Conservation (phyloP, 2,329 filamentous ascomycete species). For the Gnomoniopsis smithogilvyi region DNA sequence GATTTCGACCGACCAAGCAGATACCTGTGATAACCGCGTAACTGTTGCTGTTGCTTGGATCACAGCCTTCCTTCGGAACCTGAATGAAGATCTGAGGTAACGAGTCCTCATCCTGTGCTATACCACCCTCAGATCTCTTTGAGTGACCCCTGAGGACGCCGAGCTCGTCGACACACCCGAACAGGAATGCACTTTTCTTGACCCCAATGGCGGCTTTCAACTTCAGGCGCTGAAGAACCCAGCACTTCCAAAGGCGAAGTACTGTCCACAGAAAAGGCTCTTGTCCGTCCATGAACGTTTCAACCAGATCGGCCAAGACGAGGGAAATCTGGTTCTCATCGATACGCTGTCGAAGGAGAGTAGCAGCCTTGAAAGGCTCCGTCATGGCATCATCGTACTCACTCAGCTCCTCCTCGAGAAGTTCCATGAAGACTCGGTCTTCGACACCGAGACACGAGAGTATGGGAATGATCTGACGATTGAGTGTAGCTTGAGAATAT, state of each 20-base stretch:
- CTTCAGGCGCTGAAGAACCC: slow-evolving; percentile 85
- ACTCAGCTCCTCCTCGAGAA: slow-evolving; percentile 65
- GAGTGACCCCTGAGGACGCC: slow-evolving; percentile 69
- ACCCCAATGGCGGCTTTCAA: slow-evolving; percentile 87
- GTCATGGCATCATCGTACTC: slow-evolving; percentile 69
- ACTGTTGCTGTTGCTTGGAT: slow-evolving; percentile 46
- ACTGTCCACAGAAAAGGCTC: slow-evolving; percentile 84
- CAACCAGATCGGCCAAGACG: slow-evolving; percentile 70
- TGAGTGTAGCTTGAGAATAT: slow-evolving; percentile 75
- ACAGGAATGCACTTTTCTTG: slow-evolving; percentile 78
- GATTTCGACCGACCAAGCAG: slow-evolving; percentile 86
- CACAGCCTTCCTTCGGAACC: slow-evolving; percentile 47
- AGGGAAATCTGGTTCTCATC: slow-evolving; percentile 84
- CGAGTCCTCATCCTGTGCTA: slow-evolving; percentile 31
- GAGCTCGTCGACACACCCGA: slow-evolving; percentile 88
- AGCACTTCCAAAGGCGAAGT: slow-evolving; percentile 80
- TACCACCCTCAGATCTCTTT: slow-evolving; percentile 35
- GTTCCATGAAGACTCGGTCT: slow-evolving; percentile 61
- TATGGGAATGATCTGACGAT: slow-evolving; percentile 87
- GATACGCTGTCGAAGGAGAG: slow-evolving; percentile 69
- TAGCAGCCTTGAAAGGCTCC: slow-evolving; percentile 60
- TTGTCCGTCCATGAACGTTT: slow-evolving; percentile 66
- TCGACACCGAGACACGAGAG: slow-evolving; percentile 73
- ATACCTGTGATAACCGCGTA: slow-evolving; percentile 69
- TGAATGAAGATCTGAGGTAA: slow-evolving; percentile 90